Evolutionary conservation across 2,329 filamentous ascomycete species (phyloP).

Genomic region (Scedosporium apiospermum): DNA sequence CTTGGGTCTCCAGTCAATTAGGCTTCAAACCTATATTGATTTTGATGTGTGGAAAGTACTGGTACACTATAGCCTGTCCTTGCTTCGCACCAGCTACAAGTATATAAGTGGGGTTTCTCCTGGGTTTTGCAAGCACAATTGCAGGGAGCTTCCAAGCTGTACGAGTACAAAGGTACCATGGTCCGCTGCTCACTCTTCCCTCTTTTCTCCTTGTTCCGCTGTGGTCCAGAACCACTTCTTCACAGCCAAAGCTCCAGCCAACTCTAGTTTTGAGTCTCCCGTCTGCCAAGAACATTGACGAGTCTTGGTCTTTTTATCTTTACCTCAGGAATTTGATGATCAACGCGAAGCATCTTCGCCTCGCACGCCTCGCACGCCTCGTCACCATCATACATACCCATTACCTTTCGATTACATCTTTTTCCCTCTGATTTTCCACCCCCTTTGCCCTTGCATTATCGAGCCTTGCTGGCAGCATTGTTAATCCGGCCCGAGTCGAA

Average conservation of each 20-base stretch:
- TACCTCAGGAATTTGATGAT: background rate
- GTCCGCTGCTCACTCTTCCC: conserved; percentile 2
- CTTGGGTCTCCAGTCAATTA: background rate
- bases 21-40: background rate
- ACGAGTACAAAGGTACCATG: conserved; percentile 7
- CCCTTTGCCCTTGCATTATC: background rate
- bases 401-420: background rate
- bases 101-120: conserved; percentile 7
- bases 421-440: background rate
- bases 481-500: no score
- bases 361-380: background rate
- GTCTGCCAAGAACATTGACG: background rate
- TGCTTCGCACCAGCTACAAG: background rate
- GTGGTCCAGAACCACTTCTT: background rate
- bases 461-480: background rate
- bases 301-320: background rate
- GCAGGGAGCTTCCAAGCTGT: background rate
- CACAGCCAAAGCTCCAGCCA: background rate
- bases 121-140: background rate
- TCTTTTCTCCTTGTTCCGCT: conserved; percentile 1
- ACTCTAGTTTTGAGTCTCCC: background rate
- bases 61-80: background rate
- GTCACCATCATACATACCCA: background rate
- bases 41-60: background rate
- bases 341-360: background rate